These are phyloP conservation scores for slime mould (Dictyostelium discoideum) DNA, from an alignment of 78 protist genomes.

Conservation along the genomic window DNA sequence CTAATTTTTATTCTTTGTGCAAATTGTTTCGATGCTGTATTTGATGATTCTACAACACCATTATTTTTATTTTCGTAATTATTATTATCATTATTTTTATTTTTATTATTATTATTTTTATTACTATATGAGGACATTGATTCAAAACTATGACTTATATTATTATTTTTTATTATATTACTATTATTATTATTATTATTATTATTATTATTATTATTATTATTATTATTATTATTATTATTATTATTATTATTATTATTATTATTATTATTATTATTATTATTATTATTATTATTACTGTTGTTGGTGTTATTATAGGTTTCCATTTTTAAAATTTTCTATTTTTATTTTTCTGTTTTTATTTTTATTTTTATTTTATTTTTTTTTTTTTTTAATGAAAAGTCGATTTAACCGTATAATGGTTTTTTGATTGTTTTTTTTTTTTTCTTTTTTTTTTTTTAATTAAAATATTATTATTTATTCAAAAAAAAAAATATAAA, in stretches of 20 bases:
- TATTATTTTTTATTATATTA: neutral
- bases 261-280: too few relatives aligned
- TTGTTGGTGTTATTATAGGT: neutral
- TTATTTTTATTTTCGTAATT: neutral
- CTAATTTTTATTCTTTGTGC: slow-evolving; percentile 16
- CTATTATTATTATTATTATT: too few relatives aligned
- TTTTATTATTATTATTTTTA: neutral
- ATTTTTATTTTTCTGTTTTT: too few relatives aligned
- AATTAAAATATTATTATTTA: neutral
- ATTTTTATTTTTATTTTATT: too few relatives aligned
- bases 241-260: too few relatives aligned
- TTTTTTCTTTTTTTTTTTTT: neutral
- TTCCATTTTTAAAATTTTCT: neutral
- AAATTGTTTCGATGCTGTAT: neutral
- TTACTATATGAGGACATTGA: neutral
- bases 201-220: too few relatives aligned
- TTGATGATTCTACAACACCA: neutral
- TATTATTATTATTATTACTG: too few relatives aligned
- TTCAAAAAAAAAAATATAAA: neutral
- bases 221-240: too few relatives aligned
- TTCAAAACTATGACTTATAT: neutral
- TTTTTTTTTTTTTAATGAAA: neutral
- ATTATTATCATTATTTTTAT: neutral
- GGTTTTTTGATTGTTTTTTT: neutral
- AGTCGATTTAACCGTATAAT: neutral